Base-by-base conservation (phyloP, 2,329 filamentous ascomycete genomes). In the Colletotrichum kahawae region DNA sequence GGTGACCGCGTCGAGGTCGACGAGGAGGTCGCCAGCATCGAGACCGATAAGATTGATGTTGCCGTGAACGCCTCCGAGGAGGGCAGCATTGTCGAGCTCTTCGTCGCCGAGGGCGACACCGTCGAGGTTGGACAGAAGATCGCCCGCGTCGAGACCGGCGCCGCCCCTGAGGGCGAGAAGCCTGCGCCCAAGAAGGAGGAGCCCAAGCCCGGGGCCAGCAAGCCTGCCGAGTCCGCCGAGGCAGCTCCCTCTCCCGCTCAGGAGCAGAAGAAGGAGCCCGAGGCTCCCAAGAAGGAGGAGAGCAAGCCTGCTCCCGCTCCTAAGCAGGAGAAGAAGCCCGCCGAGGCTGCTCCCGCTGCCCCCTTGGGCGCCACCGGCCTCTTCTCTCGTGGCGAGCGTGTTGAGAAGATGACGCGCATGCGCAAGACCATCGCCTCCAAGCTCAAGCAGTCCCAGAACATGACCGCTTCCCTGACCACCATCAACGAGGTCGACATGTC, bases 391-490 rank as follows among this genome's bases (percentile, higher is more conserved):
- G 72, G 38, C 43, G 72, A 75, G 72, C 72, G 72, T 57, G 31
- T 48, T 16, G 81, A 82, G 76, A 83, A 82, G 76, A 78, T 93
- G 78, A 89, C 88, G 78, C 91, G 91, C 79, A 95, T 95, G 93
- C 92, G 93, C 86, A 94, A 93, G 88, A 93, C 92, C 77, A 95
- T 95, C 80, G 93, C 93, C 78, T 87, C 82, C 78, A 92, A 93
- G 78, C 91, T 95, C 70, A 90, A 89, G 79, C 88, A 94, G 82
- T 94, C 93, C 70, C 89, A 93, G 85, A 89, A 92, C 83, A 90
- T 93, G 82, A 88, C 88, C 80, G 94, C 94, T 84, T 91, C 94
- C 24, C 86, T 94, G 80, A 95, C 94, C 85, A 92, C 94, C 74
- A 77, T 82, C 38, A 81, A 83, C 66, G 81, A 82, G 75, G 75